These are phyloP conservation scores for Primulina huaijiensis DNA, from an alignment of 257 asterid genomes.

Conservation along the genomic window DNA sequence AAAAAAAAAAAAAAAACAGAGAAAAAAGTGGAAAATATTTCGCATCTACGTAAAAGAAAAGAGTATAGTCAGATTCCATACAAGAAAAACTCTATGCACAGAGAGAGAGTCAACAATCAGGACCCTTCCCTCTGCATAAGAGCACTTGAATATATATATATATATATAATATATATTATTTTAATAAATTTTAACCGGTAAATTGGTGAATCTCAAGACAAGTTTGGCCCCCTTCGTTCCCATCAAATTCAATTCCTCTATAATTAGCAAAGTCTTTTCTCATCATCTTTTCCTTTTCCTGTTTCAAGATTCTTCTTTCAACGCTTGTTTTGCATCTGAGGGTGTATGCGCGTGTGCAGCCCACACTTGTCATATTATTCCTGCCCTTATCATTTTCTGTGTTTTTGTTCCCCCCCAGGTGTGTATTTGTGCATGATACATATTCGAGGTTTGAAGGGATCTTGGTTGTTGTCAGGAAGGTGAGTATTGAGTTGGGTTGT, in stretches of 20 bases:
- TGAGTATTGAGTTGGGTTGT: conserved; percentile 25
- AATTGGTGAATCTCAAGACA: conserved; percentile 25
- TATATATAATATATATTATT: too few species aligned
- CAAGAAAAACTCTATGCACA: conserved; percentile 3
- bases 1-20: too few species aligned
- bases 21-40: conserved; percentile 30
- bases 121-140: neutral
- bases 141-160: neutral
- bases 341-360: neutral
- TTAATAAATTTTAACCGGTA: conserved; percentile 13
- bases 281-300: conserved; percentile 19
- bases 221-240: conserved; percentile 32
- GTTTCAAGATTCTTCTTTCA: neutral
- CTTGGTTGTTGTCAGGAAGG: conserved; percentile 35
- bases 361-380: neutral
- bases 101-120: neutral
- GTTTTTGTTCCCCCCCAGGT: neutral
- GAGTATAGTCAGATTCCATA: conserved; percentile 10
- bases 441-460: conserved; percentile 26
- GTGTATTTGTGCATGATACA: conserved; percentile 11
- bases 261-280: conserved; percentile 26
- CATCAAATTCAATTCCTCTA: conserved; percentile 21
- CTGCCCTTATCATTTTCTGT: neutral
- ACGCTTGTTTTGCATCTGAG: neutral
- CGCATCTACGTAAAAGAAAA: conserved; percentile 27